Conservation (phyloP, 805 yeast genomes). For the Dipodascus albidus region DNA sequence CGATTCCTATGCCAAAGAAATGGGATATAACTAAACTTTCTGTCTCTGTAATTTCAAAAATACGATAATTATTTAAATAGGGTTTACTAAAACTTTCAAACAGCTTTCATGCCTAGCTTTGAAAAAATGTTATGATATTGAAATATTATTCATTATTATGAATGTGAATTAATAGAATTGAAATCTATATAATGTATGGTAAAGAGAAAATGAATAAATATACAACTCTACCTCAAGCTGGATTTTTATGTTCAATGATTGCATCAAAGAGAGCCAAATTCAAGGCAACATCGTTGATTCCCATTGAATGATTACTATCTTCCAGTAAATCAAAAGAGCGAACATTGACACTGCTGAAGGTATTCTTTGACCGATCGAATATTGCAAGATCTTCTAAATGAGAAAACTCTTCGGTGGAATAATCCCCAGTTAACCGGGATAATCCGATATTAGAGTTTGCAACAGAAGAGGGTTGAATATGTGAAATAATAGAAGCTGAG, state of each 20-base stretch:
- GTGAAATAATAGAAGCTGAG: constrained; percentile 2
- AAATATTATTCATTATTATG: background rate
- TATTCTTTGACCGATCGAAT: constrained; percentile 19
- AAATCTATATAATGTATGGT: constrained; percentile 1
- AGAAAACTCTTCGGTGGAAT: constrained; percentile 1
- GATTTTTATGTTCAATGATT: constrained; percentile 36
- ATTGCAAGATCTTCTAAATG: constrained; percentile 18
- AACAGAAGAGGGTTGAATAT: background rate
- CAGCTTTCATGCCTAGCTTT: background rate
- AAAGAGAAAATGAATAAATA: background rate
- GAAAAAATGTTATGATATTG: background rate
- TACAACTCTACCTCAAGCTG: constrained; percentile 13
- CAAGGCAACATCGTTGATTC: constrained; percentile 42
- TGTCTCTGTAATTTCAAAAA: too few relatives aligned
- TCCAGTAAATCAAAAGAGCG: constrained; percentile 49
- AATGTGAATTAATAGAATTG: background rate
- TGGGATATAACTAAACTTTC: constrained; percentile 30
- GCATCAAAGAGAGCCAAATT: constrained; percentile 45
- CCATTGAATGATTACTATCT: constrained; percentile 38
- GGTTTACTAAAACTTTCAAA: background rate
- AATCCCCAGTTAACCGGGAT: background rate
- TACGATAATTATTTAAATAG: too few relatives aligned
- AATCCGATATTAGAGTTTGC: background rate
- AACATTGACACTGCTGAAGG: constrained; percentile 29
- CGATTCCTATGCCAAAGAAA: constrained; percentile 34